Evolutionary conservation across 768 basidiomycete species (phyloP), one percentile per base, ranked within the genome.

Genomic region (Lanmaoa rubissima): DNA sequence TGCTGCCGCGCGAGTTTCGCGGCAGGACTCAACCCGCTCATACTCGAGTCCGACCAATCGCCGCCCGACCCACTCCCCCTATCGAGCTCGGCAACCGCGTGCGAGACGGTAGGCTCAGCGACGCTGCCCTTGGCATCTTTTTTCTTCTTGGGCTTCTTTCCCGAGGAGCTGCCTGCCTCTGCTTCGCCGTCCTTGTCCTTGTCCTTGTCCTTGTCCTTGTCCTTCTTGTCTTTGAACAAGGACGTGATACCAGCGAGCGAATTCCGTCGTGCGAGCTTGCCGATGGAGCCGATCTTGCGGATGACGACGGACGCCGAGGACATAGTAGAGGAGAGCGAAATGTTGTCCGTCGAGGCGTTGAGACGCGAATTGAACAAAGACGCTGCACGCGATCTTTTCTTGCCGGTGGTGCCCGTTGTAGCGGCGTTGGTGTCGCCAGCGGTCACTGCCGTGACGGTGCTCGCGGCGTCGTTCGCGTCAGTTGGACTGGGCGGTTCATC

Each of bases 261-360:
- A 69, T 95, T 96, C 43, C 94, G 80, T 49, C 94, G 76, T 10
- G 93, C 92, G 16, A 97, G 81, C 73, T 90, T 92, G 34, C 92
- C 92, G 74, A 97, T 87, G 39, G 86, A 86, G 4, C 95, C 91
- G 46, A 98, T 85, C 76, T 97, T 98, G 62, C 95, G 84, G 65
- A 97, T 95, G 83, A 98, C 96, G 70, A 98, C 89, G 43, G 90
- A 93, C 21, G 96, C 96, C 49, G 90, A 92, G 60, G 89, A 92
- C 64, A 97, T 95, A 44, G 96, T 97, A 9, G 92, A 94, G 19
- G 88, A 90, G 39, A 98, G 82, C 28, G 94, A 97, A 61, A 98
- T 96, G 72, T 96, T 97, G 73, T 96, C 94, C 42, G 92, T 95
- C 53, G 87, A 90, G 42, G 86, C 84, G 69, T 97, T 96, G 64